phyloP scores from a whole-genome alignment of 2,329 filamentous ascomycete species.

The Pseudogymnoascus sp. region DNA sequence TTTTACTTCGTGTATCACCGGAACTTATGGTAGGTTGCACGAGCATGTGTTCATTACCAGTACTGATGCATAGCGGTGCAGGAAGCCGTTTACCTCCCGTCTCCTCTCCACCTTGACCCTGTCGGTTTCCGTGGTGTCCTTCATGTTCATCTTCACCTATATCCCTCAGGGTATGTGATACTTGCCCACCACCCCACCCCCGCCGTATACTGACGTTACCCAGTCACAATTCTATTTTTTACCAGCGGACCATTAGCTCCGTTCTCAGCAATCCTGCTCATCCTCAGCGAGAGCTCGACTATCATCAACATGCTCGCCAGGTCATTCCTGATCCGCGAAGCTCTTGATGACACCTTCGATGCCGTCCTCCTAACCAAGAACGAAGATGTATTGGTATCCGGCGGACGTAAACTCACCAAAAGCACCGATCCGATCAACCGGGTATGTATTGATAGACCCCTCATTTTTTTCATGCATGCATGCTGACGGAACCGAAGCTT shows the following conservation, averaged over 20 bases:
- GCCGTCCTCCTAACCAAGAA: slow-evolving; percentile 51
- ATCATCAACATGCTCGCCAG: slow-evolving; percentile 50
- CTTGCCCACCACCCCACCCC: background rate
- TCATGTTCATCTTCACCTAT: slow-evolving; percentile 87
- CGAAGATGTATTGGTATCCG: slow-evolving; percentile 53
- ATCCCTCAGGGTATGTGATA: slow-evolving; percentile 52
- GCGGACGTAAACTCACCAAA: slow-evolving; percentile 63
- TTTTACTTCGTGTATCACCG: slow-evolving; percentile 49
- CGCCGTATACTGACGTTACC: background rate
- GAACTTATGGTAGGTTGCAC: slow-evolving; percentile 39
- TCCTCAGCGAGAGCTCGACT: slow-evolving; percentile 53
- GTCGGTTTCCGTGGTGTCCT: slow-evolving; percentile 59
- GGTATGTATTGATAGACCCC: background rate
- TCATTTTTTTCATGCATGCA: no score
- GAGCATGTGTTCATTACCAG: background rate
- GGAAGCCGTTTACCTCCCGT: slow-evolving; percentile 43
- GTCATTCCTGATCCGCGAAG: slow-evolving; percentile 71
- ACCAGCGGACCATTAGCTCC: slow-evolving; percentile 68
- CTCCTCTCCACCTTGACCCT: slow-evolving; percentile 57
- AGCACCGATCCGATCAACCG: slow-evolving; percentile 45
- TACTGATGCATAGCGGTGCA: background rate
- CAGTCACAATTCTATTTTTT: slow-evolving; percentile 33
- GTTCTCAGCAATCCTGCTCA: slow-evolving; percentile 61
- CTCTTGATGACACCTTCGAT: slow-evolving; percentile 83
- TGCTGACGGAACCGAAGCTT: slow-evolving; percentile 29